These are phyloP conservation scores for Favolaschia claudopus DNA, from an alignment of 768 basidiomycete species.

Conservation along the genomic window DNA sequence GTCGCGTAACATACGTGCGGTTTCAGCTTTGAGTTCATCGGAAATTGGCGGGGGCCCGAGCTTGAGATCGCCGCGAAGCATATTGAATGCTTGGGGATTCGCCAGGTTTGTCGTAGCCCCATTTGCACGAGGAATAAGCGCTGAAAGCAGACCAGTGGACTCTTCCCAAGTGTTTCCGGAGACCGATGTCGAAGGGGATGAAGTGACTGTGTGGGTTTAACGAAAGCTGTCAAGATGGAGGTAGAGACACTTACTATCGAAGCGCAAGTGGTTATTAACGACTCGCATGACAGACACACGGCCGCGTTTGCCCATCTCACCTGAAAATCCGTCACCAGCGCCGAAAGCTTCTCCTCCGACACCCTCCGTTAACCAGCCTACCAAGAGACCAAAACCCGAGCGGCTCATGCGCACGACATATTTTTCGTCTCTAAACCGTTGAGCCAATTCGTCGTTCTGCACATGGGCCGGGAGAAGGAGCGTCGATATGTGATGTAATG, in stretches of 20 bases:
- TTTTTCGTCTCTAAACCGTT: conserved; percentile 88
- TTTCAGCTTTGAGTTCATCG: conserved; percentile 83
- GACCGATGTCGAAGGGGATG: conserved; percentile 70
- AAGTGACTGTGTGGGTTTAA: conserved; percentile 62
- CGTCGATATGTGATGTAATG: conserved; percentile 80
- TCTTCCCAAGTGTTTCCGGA: conserved; percentile 82
- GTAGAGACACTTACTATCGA: conserved; percentile 71
- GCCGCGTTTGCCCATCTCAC: conserved; percentile 83
- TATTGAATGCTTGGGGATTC: conserved; percentile 78
- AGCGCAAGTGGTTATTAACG: conserved; percentile 90
- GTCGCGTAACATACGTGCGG: conserved; percentile 81
- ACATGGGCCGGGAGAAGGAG: conserved; percentile 86
- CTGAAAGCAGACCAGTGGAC: conserved; percentile 82
- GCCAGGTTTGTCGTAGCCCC: conserved; percentile 58
- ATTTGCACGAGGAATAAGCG: conserved; percentile 71
- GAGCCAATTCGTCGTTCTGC: conserved; percentile 80
- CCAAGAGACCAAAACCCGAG: conserved; percentile 88
- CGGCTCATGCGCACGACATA: conserved; percentile 90
- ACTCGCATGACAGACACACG: conserved; percentile 92
- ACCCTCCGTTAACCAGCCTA: conserved; percentile 97
- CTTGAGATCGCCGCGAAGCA: conserved; percentile 78
- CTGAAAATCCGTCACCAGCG: conserved; percentile 78
- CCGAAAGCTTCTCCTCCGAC: conserved; percentile 87
- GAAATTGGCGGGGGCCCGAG: conserved; percentile 83
- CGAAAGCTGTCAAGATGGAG: conserved; percentile 9